These are phyloP conservation scores for Candida xyloterini DNA, from an alignment of 805 yeast species.

Conservation along the genomic window DNA sequence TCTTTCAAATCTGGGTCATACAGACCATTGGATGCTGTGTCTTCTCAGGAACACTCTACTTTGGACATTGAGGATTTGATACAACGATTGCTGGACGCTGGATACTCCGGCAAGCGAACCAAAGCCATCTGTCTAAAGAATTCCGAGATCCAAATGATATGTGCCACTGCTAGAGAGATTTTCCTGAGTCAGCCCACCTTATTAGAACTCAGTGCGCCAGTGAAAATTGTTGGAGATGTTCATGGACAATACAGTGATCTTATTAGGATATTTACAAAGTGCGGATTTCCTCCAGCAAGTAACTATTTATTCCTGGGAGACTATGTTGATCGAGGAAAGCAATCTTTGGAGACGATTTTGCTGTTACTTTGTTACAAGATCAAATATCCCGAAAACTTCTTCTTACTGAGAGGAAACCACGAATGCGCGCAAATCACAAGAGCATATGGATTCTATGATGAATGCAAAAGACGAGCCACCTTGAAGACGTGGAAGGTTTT, in stretches of 20 bases:
- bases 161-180: slow-evolving; percentile 84
- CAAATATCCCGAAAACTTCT: slow-evolving; percentile 95
- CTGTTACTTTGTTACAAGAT: slow-evolving; percentile 88
- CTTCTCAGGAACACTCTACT: slow-evolving; percentile 11
- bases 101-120: slow-evolving; percentile 91
- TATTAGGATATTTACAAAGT: slow-evolving; percentile 85
- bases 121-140: slow-evolving; percentile 85
- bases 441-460: slow-evolving; percentile 97
- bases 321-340: slow-evolving; percentile 97
- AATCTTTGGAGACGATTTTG: slow-evolving; percentile 87
- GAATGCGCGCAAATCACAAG: slow-evolving; percentile 97
- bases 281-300: slow-evolving; percentile 95
- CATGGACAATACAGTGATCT: slow-evolving; percentile 96
- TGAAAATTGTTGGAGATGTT: slow-evolving; percentile 87
- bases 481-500: slow-evolving; percentile 92
- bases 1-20: slow-evolving; percentile 8
- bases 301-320: slow-evolving; percentile 93
- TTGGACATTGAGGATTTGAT: slow-evolving; percentile 74
- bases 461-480: slow-evolving; percentile 90
- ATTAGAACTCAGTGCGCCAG: slow-evolving; percentile 82
- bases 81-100: slow-evolving; percentile 90
- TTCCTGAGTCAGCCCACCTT: slow-evolving; percentile 88
- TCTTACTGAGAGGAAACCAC: slow-evolving; percentile 90
- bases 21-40: background rate
- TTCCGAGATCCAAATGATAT: slow-evolving; percentile 82